phyloP scores from a whole-genome alignment of 1,284 basidiomycete species.

The Microbotryomycetes sp. region DNA sequence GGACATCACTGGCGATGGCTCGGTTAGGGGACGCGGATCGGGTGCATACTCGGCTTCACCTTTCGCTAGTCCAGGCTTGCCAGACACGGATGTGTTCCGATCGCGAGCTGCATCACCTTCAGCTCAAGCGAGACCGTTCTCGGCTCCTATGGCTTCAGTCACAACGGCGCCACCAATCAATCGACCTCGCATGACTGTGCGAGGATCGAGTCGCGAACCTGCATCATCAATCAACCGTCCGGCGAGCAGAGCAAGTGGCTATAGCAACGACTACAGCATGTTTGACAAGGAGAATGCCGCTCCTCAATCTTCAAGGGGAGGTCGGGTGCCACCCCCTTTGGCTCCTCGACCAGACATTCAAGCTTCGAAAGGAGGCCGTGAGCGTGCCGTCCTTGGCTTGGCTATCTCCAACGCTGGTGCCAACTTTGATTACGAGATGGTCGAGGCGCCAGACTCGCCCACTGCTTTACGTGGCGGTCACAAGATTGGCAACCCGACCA shows the following conservation, averaged over 20 bases:
- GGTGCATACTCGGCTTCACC: slow-evolving; percentile 34
- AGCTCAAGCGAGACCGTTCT: slow-evolving; percentile 10
- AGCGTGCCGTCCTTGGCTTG: slow-evolving; percentile 1
- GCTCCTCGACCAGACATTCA: slow-evolving; percentile 14
- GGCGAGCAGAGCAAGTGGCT: slow-evolving; percentile 2
- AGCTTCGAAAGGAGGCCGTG: background rate
- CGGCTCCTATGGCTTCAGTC: slow-evolving; percentile 1
- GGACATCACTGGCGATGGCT: slow-evolving; percentile 35
- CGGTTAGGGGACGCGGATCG: slow-evolving; percentile 19
- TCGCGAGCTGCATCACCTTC: slow-evolving; percentile 40
- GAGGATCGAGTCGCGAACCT: slow-evolving; percentile 19
- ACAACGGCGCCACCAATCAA: background rate
- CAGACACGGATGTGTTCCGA: slow-evolving; percentile 2
- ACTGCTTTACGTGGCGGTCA: slow-evolving; percentile 7
- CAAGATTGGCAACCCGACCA: slow-evolving; percentile 3
- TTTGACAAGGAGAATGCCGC: slow-evolving; percentile 35
- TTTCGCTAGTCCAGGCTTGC: slow-evolving; percentile 21
- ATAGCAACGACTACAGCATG: slow-evolving; percentile 3
- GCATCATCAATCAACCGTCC: background rate
- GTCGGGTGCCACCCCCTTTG: slow-evolving; percentile 10
- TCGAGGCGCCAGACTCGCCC: slow-evolving; percentile 26
- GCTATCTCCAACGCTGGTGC: slow-evolving; percentile 11
- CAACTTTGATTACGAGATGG: slow-evolving; percentile 19
- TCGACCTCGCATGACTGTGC: slow-evolving; percentile 17
- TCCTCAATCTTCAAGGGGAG: background rate